phyloP scores from a whole-genome alignment of 768 basidiomycete species.

The Lactifluus rugatus region DNA sequence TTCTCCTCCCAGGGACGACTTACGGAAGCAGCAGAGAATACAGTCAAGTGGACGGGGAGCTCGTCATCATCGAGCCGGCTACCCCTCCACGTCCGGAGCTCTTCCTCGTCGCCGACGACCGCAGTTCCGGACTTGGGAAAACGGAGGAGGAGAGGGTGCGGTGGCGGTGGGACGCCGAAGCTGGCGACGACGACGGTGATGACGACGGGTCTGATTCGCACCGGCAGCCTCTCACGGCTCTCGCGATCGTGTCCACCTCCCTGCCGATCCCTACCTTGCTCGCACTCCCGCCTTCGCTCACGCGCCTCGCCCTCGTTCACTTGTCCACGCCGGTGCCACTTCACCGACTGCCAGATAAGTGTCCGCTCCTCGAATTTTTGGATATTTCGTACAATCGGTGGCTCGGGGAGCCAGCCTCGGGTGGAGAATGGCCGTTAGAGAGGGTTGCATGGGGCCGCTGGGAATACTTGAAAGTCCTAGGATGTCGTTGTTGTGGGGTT shows the following conservation, averaged over 20 bases:
- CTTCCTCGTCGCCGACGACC: conserved; percentile 23
- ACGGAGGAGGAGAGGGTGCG: not conserved
- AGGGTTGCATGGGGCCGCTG: conserved; percentile 51
- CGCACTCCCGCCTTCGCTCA: conserved; percentile 54
- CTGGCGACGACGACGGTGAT: not conserved
- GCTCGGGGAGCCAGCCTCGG: conserved; percentile 27
- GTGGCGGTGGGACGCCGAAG: conserved; percentile 7
- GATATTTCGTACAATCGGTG: conserved; percentile 62
- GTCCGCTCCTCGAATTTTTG: conserved; percentile 51
- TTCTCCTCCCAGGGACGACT: conserved; percentile 26
- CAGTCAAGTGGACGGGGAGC: conserved; percentile 48
- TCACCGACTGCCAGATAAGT: conserved; percentile 46
- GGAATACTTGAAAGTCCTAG: conserved; percentile 44
- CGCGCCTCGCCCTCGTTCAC: conserved; percentile 48
- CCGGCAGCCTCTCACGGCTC: conserved; percentile 8
- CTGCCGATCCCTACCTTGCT: conserved; percentile 38
- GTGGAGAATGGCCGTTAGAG: conserved; percentile 32
- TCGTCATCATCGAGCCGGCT: conserved; percentile 51
- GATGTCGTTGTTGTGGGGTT: conserved; percentile 44
- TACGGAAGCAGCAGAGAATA: conserved; percentile 9
- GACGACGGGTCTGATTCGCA: not conserved
- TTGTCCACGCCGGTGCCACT: conserved; percentile 41
- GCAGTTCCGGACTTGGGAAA: not conserved
- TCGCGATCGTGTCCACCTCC: conserved; percentile 42
- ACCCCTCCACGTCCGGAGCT: conserved; percentile 36